These are phyloP conservation scores for Eucalyptus virginea DNA, from an alignment of 345 rosid species.

Conservation along the genomic window DNA sequence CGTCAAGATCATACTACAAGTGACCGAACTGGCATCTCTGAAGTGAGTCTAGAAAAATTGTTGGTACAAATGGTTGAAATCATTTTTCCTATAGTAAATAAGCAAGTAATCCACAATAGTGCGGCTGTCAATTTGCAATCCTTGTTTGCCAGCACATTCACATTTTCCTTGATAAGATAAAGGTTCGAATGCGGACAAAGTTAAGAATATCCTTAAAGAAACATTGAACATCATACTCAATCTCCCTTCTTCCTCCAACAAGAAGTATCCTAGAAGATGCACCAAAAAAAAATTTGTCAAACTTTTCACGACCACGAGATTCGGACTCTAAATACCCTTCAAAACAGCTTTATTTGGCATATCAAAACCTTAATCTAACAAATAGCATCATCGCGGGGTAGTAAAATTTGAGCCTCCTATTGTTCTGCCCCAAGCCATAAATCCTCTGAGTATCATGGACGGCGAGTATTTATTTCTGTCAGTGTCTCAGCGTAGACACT, in stretches of 20 bases:
- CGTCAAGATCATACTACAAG: neutral
- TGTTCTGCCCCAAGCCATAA: neutral
- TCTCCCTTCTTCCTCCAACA: neutral
- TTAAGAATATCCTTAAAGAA: neutral
- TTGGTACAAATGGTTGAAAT: neutral
- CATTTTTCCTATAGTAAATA: neutral
- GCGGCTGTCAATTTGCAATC: neutral
- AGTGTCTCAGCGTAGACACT: neutral
- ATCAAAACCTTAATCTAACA: neutral
- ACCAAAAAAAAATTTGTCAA: neutral
- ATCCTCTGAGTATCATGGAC: neutral
- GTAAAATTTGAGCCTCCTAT: neutral
- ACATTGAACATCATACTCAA: neutral
- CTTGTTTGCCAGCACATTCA: neutral
- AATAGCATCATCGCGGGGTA: neutral
- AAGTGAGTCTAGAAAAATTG: neutral
- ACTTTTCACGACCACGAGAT: neutral
- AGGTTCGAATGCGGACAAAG: neutral
- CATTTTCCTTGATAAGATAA: neutral
- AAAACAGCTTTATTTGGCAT: neutral
- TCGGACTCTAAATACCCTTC: neutral
- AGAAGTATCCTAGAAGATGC: neutral
- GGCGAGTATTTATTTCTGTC: neutral
- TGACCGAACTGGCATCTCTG: neutral
- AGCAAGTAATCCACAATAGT: neutral